Conservation (phyloP, 192 early-diverging fungal species). For the Umbelopsis sp. region DNA sequence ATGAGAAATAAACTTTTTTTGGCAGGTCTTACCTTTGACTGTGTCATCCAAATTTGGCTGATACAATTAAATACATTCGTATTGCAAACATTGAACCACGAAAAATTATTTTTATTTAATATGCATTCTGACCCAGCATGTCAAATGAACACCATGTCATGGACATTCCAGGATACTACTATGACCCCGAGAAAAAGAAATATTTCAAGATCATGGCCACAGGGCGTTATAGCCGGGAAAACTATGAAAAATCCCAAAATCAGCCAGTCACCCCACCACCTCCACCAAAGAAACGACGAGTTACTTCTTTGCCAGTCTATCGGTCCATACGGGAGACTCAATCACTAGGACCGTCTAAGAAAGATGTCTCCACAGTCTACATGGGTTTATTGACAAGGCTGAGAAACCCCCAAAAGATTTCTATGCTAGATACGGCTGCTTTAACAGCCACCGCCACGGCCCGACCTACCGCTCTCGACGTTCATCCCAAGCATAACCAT, state of each 20-base stretch:
- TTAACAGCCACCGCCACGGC: slow-evolving; percentile 14
- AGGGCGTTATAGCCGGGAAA: slow-evolving; percentile 24
- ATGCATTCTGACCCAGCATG: background rate
- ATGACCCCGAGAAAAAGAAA: slow-evolving; percentile 32
- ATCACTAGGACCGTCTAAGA: background rate
- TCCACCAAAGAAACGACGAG: background rate
- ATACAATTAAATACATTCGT: too few relatives aligned
- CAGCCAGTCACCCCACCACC: background rate
- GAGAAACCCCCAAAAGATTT: background rate
- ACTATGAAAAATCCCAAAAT: background rate
- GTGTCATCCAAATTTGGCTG: too few relatives aligned
- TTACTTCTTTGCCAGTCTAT: background rate
- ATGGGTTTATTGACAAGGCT: background rate
- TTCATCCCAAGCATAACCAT: slow-evolving; percentile 7
- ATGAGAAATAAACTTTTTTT: too few relatives aligned
- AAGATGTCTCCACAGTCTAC: background rate
- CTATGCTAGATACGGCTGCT: background rate
- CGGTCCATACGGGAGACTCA: background rate
- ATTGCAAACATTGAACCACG: too few relatives aligned
- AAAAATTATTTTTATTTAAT: too few relatives aligned
- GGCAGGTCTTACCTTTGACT: too few relatives aligned
- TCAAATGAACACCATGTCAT: background rate
- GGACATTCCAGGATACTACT: slow-evolving; percentile 44
- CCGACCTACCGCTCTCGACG: background rate
- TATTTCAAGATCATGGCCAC: slow-evolving; percentile 41